Conservation (phyloP, 768 basidiomycete genomes). For the Leccinellum rugosiceps region DNA sequence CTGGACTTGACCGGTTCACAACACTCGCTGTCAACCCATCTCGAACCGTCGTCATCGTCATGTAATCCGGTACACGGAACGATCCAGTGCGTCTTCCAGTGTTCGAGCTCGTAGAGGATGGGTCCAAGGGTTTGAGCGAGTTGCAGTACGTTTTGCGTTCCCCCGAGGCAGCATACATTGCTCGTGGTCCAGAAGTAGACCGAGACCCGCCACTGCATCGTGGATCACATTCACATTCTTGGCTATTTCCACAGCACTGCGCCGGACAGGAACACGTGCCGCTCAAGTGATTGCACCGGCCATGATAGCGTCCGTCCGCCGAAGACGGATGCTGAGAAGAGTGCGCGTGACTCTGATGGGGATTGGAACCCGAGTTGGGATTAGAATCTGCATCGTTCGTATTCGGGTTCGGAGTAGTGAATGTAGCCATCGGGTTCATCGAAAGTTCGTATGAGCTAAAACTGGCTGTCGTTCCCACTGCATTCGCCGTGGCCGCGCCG, state of each 20-base stretch:
- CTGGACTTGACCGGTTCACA: slow-evolving; percentile 15
- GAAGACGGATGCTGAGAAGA: slow-evolving; percentile 16
- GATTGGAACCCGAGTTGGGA: slow-evolving; percentile 5
- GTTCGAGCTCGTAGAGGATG: slow-evolving; percentile 5
- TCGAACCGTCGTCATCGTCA: slow-evolving; percentile 31
- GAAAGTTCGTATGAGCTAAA: slow-evolving; percentile 32
- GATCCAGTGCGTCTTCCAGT: slow-evolving; percentile 15
- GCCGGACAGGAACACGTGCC: slow-evolving; percentile 33
- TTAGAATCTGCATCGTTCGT: slow-evolving; percentile 3
- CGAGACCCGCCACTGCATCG: slow-evolving; percentile 18
- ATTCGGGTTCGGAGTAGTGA: slow-evolving; percentile 11
- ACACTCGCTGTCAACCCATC: slow-evolving; percentile 27
- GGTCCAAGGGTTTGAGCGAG: slow-evolving; percentile 9
- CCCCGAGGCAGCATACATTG: slow-evolving; percentile 33
- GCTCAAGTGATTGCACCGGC: slow-evolving; percentile 33
- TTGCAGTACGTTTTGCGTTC: slow-evolving; percentile 29
- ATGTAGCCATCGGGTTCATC: slow-evolving; percentile 18
- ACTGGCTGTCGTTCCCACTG: slow-evolving; percentile 18
- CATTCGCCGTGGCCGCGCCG: slow-evolving; percentile 3
- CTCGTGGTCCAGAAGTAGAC: slow-evolving; percentile 10
- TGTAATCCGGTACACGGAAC: slow-evolving; percentile 30
- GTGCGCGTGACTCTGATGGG: slow-evolving; percentile 5
- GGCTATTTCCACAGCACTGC: slow-evolving; percentile 31
- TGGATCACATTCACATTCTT: slow-evolving; percentile 29
- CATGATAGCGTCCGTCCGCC: slow-evolving; percentile 29